phyloP scores from a whole-genome alignment of 2,329 filamentous ascomycete species.

The Diaporthe sp. region DNA sequence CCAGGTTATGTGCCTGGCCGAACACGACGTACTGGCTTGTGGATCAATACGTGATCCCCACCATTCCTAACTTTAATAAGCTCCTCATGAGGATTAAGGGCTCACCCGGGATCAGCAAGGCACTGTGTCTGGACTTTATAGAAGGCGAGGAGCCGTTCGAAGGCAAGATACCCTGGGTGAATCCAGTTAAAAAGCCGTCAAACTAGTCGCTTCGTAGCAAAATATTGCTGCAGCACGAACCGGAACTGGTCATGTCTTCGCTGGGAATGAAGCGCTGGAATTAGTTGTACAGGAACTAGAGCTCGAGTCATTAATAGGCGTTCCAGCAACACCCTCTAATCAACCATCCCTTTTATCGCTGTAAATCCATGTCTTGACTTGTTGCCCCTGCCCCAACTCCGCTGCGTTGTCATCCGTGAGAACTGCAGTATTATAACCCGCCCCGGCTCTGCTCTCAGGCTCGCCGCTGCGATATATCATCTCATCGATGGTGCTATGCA shows the following conservation, averaged over 20 bases:
- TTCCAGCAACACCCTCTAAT: neutral
- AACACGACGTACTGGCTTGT: constrained; percentile 46
- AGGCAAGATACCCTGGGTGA: constrained; percentile 41
- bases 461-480: neutral
- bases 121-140: constrained; percentile 45
- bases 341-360: constrained; percentile 14
- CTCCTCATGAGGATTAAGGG: constrained; percentile 25
- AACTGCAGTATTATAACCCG: neutral
- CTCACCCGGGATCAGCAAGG: constrained; percentile 38
- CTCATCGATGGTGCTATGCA: constrained; percentile 15
- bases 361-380: constrained; percentile 7
- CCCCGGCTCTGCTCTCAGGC: neutral
- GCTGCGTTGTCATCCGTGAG: constrained; percentile 8
- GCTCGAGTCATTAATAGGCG: neutral
- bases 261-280: neutral
- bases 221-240: neutral
- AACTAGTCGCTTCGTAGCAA: neutral
- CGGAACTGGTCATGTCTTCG: neutral
- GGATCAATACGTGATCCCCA: constrained; percentile 42
- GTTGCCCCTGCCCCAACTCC: neutral
- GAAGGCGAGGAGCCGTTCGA: constrained; percentile 41
- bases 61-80: neutral
- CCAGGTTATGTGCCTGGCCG: constrained; percentile 48
- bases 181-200: neutral
- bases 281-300: neutral